Evolutionary conservation across 345 rosid species (phyloP), one percentile per base, ranked within the genome.

Genomic region (Salix purpurea): DNA sequence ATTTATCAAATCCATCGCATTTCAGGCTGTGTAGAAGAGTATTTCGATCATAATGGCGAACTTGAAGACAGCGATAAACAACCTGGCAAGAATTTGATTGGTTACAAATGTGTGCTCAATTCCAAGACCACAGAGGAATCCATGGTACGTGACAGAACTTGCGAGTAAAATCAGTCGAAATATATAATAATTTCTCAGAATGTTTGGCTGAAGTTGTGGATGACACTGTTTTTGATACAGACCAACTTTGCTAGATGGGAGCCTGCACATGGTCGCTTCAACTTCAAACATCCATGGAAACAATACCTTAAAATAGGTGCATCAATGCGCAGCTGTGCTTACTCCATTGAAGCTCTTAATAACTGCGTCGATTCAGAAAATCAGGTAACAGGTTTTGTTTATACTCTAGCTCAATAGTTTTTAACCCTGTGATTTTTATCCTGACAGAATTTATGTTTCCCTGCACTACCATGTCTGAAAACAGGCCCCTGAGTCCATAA

Each of bases 211-310:
- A 67, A n/a, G 1, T 60, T n/a, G 42, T 28, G 61, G 16, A 28
- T 42, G 39, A 36, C n/a, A 71, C 10, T 18, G 39, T 44, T n/a
- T 28, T 42, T 1, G 21, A 56, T n/a, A 1, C 69, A 86, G 89
- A 84, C 86, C 23, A 86, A 74, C 72, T 85, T 86, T 40, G 86
- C 88, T 0, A 81, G 85, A 81, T 86, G 87, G 88, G 89, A 88
- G 62, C 91, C 91, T 70, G 81, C 83, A 15, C 91, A 88, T 80
- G 91, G 91, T 48, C 67, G 15, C 26, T 88, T 88, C 81, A 79
- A 36, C 76, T 88, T 83, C 82, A 77, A 75, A 16, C 86, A 88
- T 71, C 89, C 91, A n/a, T 86, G 91, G 91, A 74, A 85, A 54
- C 89, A 86, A 39, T 86, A 86, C 79, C 76, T 82, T 24, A 86